Evolutionary conservation across 2,329 filamentous ascomycete genomes (phyloP).

Genomic region (Microdochium paspali): DNA sequence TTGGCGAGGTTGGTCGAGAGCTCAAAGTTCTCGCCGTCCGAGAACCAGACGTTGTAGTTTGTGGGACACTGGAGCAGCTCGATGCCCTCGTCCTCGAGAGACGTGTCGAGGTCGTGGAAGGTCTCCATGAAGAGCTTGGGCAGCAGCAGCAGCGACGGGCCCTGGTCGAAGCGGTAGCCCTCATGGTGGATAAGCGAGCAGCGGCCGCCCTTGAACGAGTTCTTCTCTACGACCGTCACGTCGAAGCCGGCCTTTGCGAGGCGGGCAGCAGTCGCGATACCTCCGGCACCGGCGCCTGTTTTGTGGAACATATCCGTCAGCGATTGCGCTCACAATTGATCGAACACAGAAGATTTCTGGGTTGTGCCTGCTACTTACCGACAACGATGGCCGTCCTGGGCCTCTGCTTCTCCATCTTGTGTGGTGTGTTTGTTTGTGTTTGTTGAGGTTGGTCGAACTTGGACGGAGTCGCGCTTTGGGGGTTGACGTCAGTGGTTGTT

Average conservation of each 20-base stretch:
- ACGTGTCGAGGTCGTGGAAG: constrained; percentile 60
- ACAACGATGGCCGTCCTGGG: constrained; percentile 42
- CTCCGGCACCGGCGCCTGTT: constrained; percentile 59
- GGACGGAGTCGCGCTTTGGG: neutral
- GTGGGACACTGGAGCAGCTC: constrained; percentile 62
- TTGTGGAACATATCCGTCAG: constrained; percentile 3
- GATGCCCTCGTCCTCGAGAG: constrained; percentile 55
- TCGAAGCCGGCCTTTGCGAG: constrained; percentile 60
- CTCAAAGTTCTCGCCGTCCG: constrained; percentile 54
- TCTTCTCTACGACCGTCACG: constrained; percentile 75
- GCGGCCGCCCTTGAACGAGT: constrained; percentile 60
- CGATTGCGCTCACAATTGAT: neutral
- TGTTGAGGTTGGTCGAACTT: neutral
- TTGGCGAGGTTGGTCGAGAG: constrained; percentile 58
- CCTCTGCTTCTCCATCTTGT: constrained; percentile 14
- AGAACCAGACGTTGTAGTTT: constrained; percentile 69
- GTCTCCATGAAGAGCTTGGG: constrained; percentile 61
- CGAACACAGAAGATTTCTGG: neutral
- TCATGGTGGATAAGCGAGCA: constrained; percentile 55
- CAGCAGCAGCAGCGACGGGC: constrained; percentile 63
- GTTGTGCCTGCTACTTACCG: constrained; percentile 24
- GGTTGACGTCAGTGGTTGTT: neutral
- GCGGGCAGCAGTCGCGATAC: constrained; percentile 61
- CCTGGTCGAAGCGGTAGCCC: constrained; percentile 66
- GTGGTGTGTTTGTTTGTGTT: neutral